phyloP scores from a whole-genome alignment of 305 asterid species.

The Rubia peregrina region DNA sequence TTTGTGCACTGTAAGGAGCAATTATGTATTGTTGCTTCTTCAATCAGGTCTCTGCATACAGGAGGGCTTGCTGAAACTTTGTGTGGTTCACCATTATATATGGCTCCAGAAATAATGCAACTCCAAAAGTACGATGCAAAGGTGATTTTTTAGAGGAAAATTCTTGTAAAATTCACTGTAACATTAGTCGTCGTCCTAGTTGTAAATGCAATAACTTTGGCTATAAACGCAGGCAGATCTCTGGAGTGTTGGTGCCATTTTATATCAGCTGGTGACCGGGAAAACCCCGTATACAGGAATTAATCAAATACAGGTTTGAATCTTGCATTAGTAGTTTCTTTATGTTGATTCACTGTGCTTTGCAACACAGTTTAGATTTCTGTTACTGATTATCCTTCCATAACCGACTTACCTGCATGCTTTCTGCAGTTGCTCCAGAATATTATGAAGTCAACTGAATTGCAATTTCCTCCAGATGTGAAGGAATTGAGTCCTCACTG shows the following conservation, averaged over 20 bases:
- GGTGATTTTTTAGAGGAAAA: conserved; percentile 39
- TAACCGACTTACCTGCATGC: conserved; percentile 14
- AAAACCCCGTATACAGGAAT: conserved; percentile 85
- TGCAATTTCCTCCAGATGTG: conserved; percentile 73
- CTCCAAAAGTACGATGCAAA: conserved; percentile 88
- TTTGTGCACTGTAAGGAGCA: neutral
- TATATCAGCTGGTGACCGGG: conserved; percentile 89
- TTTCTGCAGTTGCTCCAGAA: conserved; percentile 68
- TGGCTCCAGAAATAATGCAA: conserved; percentile 99
- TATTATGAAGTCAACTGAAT: conserved; percentile 65
- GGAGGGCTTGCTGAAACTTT: conserved; percentile 88
- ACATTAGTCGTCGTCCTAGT: conserved; percentile 14
- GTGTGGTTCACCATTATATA: conserved; percentile 96
- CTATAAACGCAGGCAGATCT: conserved; percentile 82
- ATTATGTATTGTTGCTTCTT: conserved; percentile 19
- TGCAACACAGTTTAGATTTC: neutral
- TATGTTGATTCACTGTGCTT: neutral
- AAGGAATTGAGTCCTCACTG: conserved; percentile 57
- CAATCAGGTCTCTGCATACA: conserved; percentile 76
- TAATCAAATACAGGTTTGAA: conserved; percentile 62
- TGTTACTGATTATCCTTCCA: conserved; percentile 2
- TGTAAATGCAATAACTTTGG: conserved; percentile 26
- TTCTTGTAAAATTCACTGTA: conserved; percentile 6
- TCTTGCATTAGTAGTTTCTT: conserved; percentile 19
- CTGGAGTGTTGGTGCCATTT: conserved; percentile 96